These are phyloP conservation scores for Talaromyces trachyspermus DNA, from an alignment of 495 filamentous ascomycete genomes.

Conservation along the genomic window DNA sequence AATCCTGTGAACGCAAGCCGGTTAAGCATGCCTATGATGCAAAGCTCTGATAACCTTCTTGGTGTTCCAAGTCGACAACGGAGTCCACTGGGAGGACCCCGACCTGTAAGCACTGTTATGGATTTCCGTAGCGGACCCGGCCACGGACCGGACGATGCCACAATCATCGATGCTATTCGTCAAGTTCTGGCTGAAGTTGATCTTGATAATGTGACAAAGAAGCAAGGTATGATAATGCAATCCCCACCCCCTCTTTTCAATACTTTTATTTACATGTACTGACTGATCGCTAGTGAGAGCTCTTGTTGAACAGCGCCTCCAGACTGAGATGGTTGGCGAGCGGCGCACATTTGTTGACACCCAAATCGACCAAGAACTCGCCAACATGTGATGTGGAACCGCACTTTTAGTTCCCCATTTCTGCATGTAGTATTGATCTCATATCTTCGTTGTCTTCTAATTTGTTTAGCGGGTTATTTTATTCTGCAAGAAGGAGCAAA, in stretches of 20 bases:
- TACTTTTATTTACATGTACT: background rate
- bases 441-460: slow-evolving; percentile 10
- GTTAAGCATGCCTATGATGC: slow-evolving; percentile 41
- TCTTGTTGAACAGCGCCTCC: slow-evolving; percentile 84
- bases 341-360: slow-evolving; percentile 77
- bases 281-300: slow-evolving; percentile 52
- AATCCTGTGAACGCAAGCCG: slow-evolving; percentile 37
- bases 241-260: too few relatives aligned
- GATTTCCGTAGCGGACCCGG: slow-evolving; percentile 63
- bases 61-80: slow-evolving; percentile 40
- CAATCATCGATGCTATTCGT: slow-evolving; percentile 78
- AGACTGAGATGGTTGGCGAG: slow-evolving; percentile 78
- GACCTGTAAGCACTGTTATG: slow-evolving; percentile 55
- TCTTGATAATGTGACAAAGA: slow-evolving; percentile 94
- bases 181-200: slow-evolving; percentile 81
- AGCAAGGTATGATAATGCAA: slow-evolving; percentile 63
- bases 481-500: slow-evolving; percentile 4
- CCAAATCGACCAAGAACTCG: slow-evolving; percentile 87
- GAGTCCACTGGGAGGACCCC: slow-evolving; percentile 45
- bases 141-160: slow-evolving; percentile 59
- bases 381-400: slow-evolving; percentile 65
- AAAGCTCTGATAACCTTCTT: slow-evolving; percentile 57
- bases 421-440: background rate
- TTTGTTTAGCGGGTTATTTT: slow-evolving; percentile 12
- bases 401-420: too few relatives aligned